These are phyloP conservation scores for Litchi chinensis DNA, from an alignment of 345 rosid genomes.

Conservation along the genomic window DNA sequence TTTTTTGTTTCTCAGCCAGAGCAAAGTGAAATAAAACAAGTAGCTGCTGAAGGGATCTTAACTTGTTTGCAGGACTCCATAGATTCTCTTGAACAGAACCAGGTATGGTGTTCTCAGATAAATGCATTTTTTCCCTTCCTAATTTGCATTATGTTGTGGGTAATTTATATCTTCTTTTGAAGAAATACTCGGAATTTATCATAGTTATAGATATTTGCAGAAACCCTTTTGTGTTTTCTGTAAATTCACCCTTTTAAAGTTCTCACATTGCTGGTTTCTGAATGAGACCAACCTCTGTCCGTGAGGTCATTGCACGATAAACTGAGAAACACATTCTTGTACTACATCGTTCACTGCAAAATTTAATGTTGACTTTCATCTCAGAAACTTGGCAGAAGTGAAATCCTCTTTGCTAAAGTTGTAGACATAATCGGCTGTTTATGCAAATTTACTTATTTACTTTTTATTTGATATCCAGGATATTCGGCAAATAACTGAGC, in stretches of 20 bases:
- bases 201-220: background rate
- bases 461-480: conserved; percentile 41
- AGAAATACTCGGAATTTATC: background rate
- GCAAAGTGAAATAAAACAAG: conserved; percentile 64
- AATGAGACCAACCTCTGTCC: background rate
- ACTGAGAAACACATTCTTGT: background rate
- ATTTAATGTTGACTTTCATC: background rate
- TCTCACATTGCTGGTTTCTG: background rate
- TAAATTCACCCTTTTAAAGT: background rate
- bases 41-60: conserved; percentile 86
- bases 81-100: conserved; percentile 74
- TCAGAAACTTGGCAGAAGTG: background rate
- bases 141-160: background rate
- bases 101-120: conserved; percentile 45
- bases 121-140: background rate
- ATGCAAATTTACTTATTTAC: conserved; percentile 5
- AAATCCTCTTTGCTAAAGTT: background rate
- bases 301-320: too few relatives aligned
- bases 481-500: conserved; percentile 52
- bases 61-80: conserved; percentile 91
- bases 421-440: background rate
- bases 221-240: too few relatives aligned
- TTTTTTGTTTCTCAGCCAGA: conserved; percentile 66
- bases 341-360: background rate
- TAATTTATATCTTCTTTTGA: background rate